phyloP scores from a whole-genome alignment of 2,329 filamentous ascomycete genomes.

The Aaosphaeria pasadenensis region DNA sequence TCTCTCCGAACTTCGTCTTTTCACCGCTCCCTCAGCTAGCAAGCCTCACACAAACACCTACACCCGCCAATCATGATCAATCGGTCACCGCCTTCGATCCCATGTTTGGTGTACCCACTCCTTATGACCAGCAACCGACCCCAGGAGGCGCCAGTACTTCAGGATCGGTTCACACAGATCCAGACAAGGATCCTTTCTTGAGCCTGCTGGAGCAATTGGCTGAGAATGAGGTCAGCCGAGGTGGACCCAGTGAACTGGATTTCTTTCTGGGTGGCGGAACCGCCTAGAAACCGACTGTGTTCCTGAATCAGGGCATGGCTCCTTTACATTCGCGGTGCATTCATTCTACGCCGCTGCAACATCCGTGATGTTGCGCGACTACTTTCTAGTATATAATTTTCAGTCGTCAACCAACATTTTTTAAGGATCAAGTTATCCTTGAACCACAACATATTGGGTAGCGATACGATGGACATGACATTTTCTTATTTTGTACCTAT shows the following conservation, averaged over 20 bases:
- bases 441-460: too few relatives aligned
- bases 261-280: constrained; percentile 61
- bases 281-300: not conserved
- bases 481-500: too few relatives aligned
- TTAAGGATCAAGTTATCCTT: too few relatives aligned
- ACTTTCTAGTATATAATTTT: too few relatives aligned
- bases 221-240: constrained; percentile 70
- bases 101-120: constrained; percentile 41
- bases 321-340: too few relatives aligned
- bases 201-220: constrained; percentile 77
- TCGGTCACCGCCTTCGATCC: constrained; percentile 26
- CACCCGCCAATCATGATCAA: constrained; percentile 19
- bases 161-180: constrained; percentile 39
- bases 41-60: constrained; percentile 28
- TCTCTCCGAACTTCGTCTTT: constrained; percentile 42
- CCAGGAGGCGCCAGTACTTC: constrained; percentile 43
- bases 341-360: too few relatives aligned
- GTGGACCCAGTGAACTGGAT: constrained; percentile 71
- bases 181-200: constrained; percentile 77
- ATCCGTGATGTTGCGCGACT: too few relatives aligned
- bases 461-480: too few relatives aligned
- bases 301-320: too few relatives aligned
- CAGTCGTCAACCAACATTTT: too few relatives aligned
- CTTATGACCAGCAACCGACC: constrained; percentile 44
- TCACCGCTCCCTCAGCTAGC: constrained; percentile 32